phyloP scores from a whole-genome alignment of 2,329 filamentous ascomycete species.

The Ceratocystis lukuohia region DNA sequence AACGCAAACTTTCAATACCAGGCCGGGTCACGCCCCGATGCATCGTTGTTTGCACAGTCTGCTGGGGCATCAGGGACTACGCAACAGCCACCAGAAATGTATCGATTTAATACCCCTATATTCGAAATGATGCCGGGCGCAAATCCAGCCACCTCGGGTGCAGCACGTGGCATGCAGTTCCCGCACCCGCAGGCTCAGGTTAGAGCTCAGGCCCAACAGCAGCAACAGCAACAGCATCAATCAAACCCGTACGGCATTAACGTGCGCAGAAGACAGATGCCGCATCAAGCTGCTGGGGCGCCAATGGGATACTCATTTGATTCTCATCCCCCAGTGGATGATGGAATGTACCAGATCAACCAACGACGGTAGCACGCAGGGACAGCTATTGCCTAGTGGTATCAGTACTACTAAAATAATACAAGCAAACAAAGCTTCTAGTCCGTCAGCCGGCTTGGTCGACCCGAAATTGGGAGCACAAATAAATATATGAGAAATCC shows the following conservation, averaged over 20 bases:
- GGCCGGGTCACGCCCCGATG: constrained; percentile 1
- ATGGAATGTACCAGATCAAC: constrained; percentile 8
- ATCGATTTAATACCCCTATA: background rate
- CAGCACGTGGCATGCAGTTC: constrained; percentile 12
- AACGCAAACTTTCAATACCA: constrained; percentile 7
- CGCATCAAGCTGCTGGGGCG: background rate
- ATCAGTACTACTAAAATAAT: background rate
- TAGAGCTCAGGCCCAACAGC: constrained; percentile 11
- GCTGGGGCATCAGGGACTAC: constrained; percentile 1
- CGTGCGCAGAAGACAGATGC: constrained; percentile 1
- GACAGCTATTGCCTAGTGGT: background rate
- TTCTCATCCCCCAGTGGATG: constrained; percentile 6
- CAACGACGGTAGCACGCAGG: background rate
- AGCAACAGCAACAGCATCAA: constrained; percentile 13
- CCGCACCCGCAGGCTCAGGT: constrained; percentile 6
- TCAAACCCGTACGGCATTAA: background rate
- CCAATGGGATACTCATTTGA: constrained; percentile 12
- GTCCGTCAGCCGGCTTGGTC: background rate
- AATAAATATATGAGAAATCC: background rate
- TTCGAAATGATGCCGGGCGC: constrained; percentile 3
- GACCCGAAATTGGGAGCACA: background rate
- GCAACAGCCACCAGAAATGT: constrained; percentile 7
- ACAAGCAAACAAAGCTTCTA: background rate
- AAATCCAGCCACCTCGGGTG: background rate
- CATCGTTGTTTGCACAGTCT: constrained; percentile 9